These are phyloP conservation scores for Fusarium buharicum DNA, from an alignment of 2,329 filamentous ascomycete species.

Conservation along the genomic window DNA sequence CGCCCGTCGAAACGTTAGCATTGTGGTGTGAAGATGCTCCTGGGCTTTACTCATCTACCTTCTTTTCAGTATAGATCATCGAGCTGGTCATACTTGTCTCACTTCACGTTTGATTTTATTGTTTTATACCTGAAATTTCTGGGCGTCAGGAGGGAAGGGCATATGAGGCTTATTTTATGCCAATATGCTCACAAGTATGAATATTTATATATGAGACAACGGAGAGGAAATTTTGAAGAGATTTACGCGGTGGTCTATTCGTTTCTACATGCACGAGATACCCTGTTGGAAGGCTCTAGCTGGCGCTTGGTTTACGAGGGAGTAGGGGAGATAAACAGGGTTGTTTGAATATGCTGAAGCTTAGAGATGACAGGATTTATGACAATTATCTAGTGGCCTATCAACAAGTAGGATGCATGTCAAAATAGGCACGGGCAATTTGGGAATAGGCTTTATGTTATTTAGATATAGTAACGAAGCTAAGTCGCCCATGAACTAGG, in stretches of 20 bases:
- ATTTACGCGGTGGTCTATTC: constrained; percentile 42
- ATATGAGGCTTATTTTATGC: constrained; percentile 15
- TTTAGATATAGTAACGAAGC: background rate
- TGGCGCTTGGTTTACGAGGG: constrained; percentile 20
- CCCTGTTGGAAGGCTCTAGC: constrained; percentile 42
- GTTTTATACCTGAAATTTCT: constrained; percentile 22
- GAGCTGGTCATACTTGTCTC: constrained; percentile 13
- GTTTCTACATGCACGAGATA: constrained; percentile 47
- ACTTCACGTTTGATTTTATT: constrained; percentile 32
- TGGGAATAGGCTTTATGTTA: constrained; percentile 12
- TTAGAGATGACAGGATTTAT: constrained; percentile 5
- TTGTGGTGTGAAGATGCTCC: constrained; percentile 55
- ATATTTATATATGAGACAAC: constrained; percentile 23
- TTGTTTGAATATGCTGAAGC: constrained; percentile 4
- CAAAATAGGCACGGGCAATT: background rate
- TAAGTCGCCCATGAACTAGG: constrained; percentile 9
- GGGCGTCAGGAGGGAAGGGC: constrained; percentile 23
- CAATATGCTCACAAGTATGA: constrained; percentile 16
- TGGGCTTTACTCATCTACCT: background rate
- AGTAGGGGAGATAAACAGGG: constrained; percentile 6
- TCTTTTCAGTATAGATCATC: background rate
- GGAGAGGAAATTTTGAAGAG: constrained; percentile 27
- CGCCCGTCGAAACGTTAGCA: constrained; percentile 71
- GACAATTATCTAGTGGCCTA: background rate
- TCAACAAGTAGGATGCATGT: background rate